Base-by-base conservation (phyloP, 345 rosid species). In the Salix koriyanagi region DNA sequence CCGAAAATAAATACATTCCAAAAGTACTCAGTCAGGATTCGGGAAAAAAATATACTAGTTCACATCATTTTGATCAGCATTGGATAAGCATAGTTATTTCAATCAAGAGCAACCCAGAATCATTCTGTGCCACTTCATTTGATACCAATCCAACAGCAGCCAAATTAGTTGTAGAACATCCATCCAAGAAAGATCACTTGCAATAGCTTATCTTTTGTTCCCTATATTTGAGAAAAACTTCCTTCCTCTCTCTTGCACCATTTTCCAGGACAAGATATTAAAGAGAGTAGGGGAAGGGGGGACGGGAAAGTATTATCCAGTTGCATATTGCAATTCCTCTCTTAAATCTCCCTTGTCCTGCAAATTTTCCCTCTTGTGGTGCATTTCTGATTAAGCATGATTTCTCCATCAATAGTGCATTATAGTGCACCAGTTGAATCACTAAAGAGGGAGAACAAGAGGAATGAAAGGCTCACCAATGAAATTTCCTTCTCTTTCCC, bases 401-500 rank as follows among this genome's bases (percentile, higher is more conserved):
- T 7, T 37, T 69, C 67, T 67, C 62, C 48, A 44, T 56, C 48
- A 65, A 50, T 48, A 48, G 18, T 23, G 13, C 23, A 28, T 2
- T 5, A 21, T 10, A 15, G 18, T 61, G n/a, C 15, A 36, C 30
- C 26, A 25, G 25, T 23, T 37, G 16, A 32, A 70, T 12, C 15
- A 30, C 34, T 23, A 71, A 46, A 37, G 42, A 75, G 68, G 42
- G 42, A n/a, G 28, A 2, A 58, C 26, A 75, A 75, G 75, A 67
- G 48, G 56, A 79, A 70, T 39, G 62, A 14, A 71, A 65, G 32
- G 71, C 92, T 87, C 83, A 88, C 93, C 50, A 75, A 52, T 67
- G 85, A 81, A 72, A 86, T 84, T 73, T 88, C 90, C 81, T 76
- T 86, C 79, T 87, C 93, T 81, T 89, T 89, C 76, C 92, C 92